Conservation (phyloP, 352 stramenopile genomes). For the Globisporangium camurandrum region DNA sequence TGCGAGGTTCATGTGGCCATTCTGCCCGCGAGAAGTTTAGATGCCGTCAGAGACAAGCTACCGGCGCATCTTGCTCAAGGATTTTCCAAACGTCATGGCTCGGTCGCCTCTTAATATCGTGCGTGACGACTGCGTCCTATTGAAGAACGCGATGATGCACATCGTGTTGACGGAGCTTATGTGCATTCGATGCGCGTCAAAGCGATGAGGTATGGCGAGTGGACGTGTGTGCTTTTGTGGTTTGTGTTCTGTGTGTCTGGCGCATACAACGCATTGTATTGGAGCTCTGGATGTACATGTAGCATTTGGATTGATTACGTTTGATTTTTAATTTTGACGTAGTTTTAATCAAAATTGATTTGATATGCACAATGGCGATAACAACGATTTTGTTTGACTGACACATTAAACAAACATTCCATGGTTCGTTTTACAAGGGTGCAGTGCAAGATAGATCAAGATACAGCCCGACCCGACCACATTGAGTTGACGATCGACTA, state of each 20-base stretch:
- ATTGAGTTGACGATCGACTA: constrained; percentile 13
- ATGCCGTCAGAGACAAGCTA: not conserved
- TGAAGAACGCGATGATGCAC: not conserved
- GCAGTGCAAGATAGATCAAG: constrained; percentile 4
- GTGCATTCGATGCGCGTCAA: constrained; percentile 1
- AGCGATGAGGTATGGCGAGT: constrained; percentile 8
- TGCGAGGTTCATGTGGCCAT: not conserved
- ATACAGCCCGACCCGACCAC: not conserved
- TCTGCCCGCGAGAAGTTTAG: not conserved
- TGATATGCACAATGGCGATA: not conserved
- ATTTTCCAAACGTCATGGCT: not conserved
- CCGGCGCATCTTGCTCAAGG: not conserved
- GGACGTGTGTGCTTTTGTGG: no score
- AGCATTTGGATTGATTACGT: constrained; percentile 2
- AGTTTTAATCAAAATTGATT: no score
- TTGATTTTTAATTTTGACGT: no score
- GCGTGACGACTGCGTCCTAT: not conserved
- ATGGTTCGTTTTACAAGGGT: not conserved
- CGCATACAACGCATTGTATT: no score
- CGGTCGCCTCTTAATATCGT: not conserved
- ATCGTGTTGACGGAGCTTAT: not conserved
- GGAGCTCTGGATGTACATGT: no score
- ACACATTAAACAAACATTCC: no score
- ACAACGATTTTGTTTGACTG: not conserved
- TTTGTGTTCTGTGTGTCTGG: no score